Base-by-base conservation (phyloP, 2,329 filamentous ascomycete species). In the Fusarium palustre region DNA sequence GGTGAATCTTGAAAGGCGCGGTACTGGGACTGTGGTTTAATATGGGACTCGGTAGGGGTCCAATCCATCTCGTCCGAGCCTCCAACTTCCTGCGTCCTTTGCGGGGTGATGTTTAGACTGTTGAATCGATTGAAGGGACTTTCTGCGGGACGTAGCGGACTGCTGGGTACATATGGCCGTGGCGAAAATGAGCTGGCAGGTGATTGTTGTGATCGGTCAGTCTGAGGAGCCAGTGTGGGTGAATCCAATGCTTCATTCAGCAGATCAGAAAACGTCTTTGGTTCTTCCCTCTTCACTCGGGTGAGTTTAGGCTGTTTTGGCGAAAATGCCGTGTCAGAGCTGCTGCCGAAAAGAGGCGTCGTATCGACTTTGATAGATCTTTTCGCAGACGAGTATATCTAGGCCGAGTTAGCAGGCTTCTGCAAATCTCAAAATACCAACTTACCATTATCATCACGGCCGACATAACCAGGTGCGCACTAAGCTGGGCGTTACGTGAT, bases 61-160 rank as follows among this genome's bases (percentile, higher is more conserved):
- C 91, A 93, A 74, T 94, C 92, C 92, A 94, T 94, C 57, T 86
- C 85, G 39, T 91, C 87, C 2, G 81, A 81, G 59, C 85, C 81
- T 11, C 81, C 78, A 2, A 74, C 54, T 24, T 75, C 64, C 36
- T 68, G 66, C 3, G 61, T 39, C 30, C 41, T 66, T 31, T 67
- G 61, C 10, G 66, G 55, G 2, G 71, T 66, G 15, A 76, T 58
- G 39, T 55, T 60, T 9, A 70, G 62, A 24, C n/a, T 65, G 31
- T 58, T 69, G 42, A 75, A 61, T 13, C 43, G 59, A 5, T 28
- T 15, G 6, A 31, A 53, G 7, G 73, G 34, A 10, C 62, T 71
- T 18, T 49, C 62, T 9, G 41, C 20, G 6, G 54, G 48, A 7
- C 39, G 66, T 8, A 60, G 31, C 2, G 72, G 71, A 13, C 62